These are phyloP conservation scores for Globisporangium recalcitrans DNA, from an alignment of 352 stramenopile genomes.

Conservation along the genomic window DNA sequence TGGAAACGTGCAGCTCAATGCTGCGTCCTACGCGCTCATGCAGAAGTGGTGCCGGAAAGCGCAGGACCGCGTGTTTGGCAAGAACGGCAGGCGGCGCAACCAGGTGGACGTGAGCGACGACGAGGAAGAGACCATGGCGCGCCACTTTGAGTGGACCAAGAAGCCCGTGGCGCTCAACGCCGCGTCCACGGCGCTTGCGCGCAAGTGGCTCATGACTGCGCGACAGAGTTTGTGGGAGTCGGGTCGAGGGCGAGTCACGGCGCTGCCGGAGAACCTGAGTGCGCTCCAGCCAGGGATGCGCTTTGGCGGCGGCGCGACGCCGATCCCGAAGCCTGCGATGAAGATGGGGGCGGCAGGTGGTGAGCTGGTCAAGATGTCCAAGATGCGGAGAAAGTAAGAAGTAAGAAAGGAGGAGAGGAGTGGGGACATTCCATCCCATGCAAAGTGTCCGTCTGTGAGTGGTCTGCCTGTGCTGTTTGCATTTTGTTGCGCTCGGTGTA, in stretches of 20 bases:
- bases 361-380: slow-evolving; percentile 37
- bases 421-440: no score
- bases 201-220: slow-evolving; percentile 74
- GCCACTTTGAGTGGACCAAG: slow-evolving; percentile 77
- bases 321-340: slow-evolving; percentile 59
- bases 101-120: slow-evolving; percentile 83
- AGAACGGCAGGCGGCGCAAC: slow-evolving; percentile 50
- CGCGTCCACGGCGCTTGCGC: slow-evolving; percentile 73
- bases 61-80: slow-evolving; percentile 85
- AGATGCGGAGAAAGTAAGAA: slow-evolving; percentile 56
- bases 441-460: no score
- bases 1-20: slow-evolving; percentile 64
- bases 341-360: slow-evolving; percentile 72
- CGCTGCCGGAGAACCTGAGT: slow-evolving; percentile 46
- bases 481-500: not conserved
- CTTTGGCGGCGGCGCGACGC: slow-evolving; percentile 49
- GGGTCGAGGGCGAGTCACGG: slow-evolving; percentile 33
- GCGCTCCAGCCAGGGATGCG: slow-evolving; percentile 11
- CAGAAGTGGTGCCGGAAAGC: slow-evolving; percentile 90
- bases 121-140: slow-evolving; percentile 68
- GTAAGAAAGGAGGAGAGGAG: no score
- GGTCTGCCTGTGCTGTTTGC: no score
- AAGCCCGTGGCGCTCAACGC: slow-evolving; percentile 61
- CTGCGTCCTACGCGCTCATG: slow-evolving; percentile 86
- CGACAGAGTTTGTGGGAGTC: slow-evolving; percentile 56